Evolutionary conservation across 495 filamentous ascomycete species (phyloP).

Genomic region (Neurospora sp.): DNA sequence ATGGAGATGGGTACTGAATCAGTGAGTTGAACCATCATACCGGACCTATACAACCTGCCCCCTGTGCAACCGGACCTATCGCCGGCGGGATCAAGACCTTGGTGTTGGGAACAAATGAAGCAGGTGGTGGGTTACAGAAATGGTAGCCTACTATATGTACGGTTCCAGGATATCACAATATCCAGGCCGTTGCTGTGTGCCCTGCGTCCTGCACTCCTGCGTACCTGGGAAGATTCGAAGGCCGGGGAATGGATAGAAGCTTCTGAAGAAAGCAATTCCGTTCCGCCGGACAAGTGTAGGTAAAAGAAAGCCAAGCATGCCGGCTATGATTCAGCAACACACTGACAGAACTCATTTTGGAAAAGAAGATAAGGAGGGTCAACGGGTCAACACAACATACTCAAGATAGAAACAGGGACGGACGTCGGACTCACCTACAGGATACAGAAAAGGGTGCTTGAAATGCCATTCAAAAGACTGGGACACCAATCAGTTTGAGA

Average conservation of each 20-base stretch:
- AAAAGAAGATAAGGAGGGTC: background rate
- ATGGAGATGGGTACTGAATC: background rate
- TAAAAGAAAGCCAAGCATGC: background rate
- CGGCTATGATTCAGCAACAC: background rate
- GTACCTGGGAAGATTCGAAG: background rate
- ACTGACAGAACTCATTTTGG: background rate
- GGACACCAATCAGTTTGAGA: background rate
- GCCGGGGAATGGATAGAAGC: background rate
- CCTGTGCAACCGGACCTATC: background rate
- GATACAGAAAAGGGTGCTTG: background rate
- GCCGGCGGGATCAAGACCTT: background rate
- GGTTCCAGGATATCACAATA: background rate
- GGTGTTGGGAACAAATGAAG: background rate
- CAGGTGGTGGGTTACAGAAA: background rate
- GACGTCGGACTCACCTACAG: background rate
- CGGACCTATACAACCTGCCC: background rate
- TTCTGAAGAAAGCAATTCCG: background rate
- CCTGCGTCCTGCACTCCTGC: too few relatives aligned
- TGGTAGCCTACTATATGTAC: background rate
- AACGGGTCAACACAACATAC: background rate
- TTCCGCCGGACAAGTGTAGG: too few relatives aligned
- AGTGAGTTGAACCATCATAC: background rate
- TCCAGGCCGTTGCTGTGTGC: background rate
- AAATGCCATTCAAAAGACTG: background rate
- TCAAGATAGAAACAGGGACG: background rate